These are phyloP conservation scores for Tylopilus balloui DNA, from an alignment of 768 basidiomycete genomes.

Conservation along the genomic window DNA sequence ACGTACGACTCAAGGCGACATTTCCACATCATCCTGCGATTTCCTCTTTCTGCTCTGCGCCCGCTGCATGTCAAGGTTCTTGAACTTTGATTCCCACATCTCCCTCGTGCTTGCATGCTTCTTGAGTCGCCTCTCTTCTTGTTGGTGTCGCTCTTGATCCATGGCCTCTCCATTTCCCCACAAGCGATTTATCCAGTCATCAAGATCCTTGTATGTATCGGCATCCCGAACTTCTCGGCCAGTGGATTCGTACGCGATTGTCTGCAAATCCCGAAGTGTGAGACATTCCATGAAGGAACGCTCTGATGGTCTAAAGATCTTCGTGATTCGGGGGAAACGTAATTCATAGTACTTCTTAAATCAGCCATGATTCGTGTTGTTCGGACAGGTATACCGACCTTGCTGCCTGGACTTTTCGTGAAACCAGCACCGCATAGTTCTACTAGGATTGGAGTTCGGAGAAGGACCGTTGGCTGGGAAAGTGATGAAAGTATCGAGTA, in stretches of 20 bases:
- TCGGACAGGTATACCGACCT: constrained; percentile 37
- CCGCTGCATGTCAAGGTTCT: constrained; percentile 20
- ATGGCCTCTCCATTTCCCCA: constrained; percentile 41
- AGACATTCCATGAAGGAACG: constrained; percentile 60
- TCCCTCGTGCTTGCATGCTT: constrained; percentile 35
- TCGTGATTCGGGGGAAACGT: constrained; percentile 77
- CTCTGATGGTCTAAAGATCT: constrained; percentile 57
- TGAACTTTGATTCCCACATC: constrained; percentile 42
- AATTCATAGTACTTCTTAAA: constrained; percentile 67
- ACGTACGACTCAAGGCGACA: constrained; percentile 19
- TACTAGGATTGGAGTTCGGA: constrained; percentile 58
- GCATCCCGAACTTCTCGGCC: constrained; percentile 43
- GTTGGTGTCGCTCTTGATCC: constrained; percentile 21
- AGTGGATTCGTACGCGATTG: constrained; percentile 49
- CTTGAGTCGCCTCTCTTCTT: constrained; percentile 33
- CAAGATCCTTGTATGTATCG: constrained; percentile 43
- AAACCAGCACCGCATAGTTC: constrained; percentile 84
- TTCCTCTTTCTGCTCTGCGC: constrained; percentile 20
- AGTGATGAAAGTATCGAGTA: constrained; percentile 48
- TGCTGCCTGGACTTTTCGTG: constrained; percentile 56
- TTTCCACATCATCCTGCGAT: constrained; percentile 22
- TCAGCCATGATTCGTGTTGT: background rate
- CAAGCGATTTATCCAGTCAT: constrained; percentile 40
- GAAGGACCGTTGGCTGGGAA: constrained; percentile 48
- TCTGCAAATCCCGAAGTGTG: constrained; percentile 46